phyloP scores from a whole-genome alignment of 2,329 filamentous ascomycete species.

The Chaetomium sp. region DNA sequence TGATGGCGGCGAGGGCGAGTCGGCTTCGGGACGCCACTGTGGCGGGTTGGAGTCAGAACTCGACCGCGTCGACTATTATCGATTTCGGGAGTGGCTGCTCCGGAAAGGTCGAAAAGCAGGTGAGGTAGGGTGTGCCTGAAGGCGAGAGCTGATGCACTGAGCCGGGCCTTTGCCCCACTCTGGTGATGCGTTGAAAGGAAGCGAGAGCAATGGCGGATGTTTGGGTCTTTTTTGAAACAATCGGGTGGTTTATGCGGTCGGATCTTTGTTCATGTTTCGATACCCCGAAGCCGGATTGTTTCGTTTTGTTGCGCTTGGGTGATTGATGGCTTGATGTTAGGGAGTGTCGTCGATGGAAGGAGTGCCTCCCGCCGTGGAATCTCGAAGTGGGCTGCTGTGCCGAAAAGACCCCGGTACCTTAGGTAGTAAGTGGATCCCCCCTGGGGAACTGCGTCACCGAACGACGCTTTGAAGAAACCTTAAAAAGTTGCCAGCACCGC shows the following conservation, averaged over 20 bases:
- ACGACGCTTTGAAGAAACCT: too few species aligned
- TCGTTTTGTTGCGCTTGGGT: neutral
- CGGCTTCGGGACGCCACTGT: slow-evolving; percentile 52
- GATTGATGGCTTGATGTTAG: neutral
- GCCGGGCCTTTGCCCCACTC: neutral
- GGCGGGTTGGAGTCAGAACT: neutral
- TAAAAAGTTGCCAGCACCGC: neutral
- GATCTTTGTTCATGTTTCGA: neutral
- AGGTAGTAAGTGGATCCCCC: neutral
- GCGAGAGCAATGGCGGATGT: neutral
- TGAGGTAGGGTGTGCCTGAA: neutral
- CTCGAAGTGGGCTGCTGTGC: too few species aligned
- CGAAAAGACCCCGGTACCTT: too few species aligned
- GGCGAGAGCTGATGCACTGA: neutral
- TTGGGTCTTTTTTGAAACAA: neutral
- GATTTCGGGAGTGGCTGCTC: neutral
- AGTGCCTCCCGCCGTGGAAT: too few species aligned
- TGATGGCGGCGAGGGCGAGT: slow-evolving; percentile 56
- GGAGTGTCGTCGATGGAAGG: neutral
- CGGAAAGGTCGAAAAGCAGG: neutral
- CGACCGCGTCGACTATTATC: neutral
- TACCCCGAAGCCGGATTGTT: neutral
- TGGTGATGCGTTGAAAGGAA: neutral
- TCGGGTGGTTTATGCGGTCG: neutral
- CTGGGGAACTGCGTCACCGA: neutral